Conservation (phyloP, 257 asterid genomes). For the Buddleja alternifolia region DNA sequence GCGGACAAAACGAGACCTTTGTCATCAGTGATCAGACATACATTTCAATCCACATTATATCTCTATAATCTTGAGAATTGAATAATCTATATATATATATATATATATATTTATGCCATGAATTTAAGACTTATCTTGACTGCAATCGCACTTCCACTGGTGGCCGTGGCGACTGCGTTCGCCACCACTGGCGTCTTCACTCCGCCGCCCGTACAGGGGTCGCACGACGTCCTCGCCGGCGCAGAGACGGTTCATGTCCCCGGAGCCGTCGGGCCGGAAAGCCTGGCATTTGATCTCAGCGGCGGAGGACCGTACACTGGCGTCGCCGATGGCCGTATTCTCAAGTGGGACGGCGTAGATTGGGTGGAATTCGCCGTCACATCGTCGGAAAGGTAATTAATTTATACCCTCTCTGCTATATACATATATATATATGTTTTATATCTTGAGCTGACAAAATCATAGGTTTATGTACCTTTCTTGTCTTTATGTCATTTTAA, state of each 20-base stretch:
- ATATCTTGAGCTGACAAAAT: no score
- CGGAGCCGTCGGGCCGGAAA: constrained; percentile 71
- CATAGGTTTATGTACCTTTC: no score
- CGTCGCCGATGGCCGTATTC: constrained; percentile 74
- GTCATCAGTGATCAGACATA: no score
- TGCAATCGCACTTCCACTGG: constrained; percentile 41
- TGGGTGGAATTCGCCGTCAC: constrained; percentile 78
- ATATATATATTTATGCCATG: no score
- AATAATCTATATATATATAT: no score
- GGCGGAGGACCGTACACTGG: constrained; percentile 84
- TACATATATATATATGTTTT: no score
- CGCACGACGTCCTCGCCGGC: constrained; percentile 39
- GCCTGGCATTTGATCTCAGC: constrained; percentile 59
- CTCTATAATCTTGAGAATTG: no score
- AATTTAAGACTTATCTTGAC: constrained; percentile 42
- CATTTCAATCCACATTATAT: no score
- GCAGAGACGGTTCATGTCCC: constrained; percentile 50
- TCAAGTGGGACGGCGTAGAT: constrained; percentile 45
- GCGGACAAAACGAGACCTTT: no score
- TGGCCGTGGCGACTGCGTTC: constrained; percentile 48
- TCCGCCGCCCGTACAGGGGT: constrained; percentile 47
- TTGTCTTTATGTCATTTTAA: no score
- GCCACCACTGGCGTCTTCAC: constrained; percentile 40
- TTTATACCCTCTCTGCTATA: background rate
- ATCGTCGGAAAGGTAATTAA: constrained; percentile 54